Percentiles rank a stretch among this genome's conserved stretches.
phyloP scores from a whole-genome alignment of 225 moss, liverwort and hornwort species.

The Pseudisothecium myosuroides region DNA sequence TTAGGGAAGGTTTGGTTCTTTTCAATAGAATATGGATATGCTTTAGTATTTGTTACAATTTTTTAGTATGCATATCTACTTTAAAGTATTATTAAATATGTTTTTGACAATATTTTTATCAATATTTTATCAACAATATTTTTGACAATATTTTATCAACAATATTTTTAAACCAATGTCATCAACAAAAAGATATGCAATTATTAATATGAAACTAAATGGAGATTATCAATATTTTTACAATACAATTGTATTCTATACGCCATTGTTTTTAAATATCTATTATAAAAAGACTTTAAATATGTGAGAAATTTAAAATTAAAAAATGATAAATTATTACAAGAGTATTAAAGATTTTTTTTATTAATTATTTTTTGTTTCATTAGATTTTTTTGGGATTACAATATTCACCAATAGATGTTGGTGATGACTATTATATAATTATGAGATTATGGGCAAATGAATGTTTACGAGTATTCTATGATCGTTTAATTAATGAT shows the following conservation, averaged over 20 bases:
- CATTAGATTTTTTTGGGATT: conserved; percentile 69
- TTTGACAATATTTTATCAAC: too few relatives aligned
- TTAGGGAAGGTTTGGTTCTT: conserved; percentile 38
- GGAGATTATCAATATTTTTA: not conserved
- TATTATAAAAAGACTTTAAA: too few relatives aligned
- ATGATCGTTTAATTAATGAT: conserved; percentile 78
- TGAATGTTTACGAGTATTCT: conserved; percentile 80
- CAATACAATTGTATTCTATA: not conserved
- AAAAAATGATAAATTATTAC: not conserved
- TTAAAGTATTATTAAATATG: not conserved
- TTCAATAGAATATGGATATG: too few relatives aligned
- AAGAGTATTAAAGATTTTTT: not conserved
- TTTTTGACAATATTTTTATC: not conserved
- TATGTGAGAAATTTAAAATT: not conserved
- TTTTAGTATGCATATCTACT: not conserved
- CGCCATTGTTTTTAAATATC: not conserved
- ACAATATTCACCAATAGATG: conserved; percentile 74
- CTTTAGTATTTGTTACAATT: not conserved
- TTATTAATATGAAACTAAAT: not conserved
- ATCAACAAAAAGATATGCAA: not conserved
- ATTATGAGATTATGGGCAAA: conserved; percentile 77
- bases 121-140: not conserved
- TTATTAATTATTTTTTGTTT: not conserved
- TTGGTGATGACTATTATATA: conserved; percentile 62
- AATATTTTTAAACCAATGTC: not conserved